Evolutionary conservation across 306 rosid species (phyloP).

Genomic region (Adenanthera pavonina): DNA sequence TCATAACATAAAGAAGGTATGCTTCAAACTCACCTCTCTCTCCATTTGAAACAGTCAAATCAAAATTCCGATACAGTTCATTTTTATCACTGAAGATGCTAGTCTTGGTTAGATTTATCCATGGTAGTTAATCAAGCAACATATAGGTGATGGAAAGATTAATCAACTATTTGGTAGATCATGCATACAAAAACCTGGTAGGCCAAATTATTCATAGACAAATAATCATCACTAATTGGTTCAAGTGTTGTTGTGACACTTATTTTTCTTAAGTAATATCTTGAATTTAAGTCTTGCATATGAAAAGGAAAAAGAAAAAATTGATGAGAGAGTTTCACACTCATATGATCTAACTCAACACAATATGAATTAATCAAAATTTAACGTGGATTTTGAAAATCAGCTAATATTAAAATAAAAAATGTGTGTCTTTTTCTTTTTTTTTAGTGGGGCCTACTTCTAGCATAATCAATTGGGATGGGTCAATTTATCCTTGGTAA

Average conservation of each 20-base stretch:
- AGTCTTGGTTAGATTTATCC: not conserved
- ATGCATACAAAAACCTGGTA: not conserved
- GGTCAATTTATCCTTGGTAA: not conserved
- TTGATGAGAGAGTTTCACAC: too few species aligned
- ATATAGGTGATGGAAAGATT: not conserved
- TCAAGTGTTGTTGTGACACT: too few species aligned
- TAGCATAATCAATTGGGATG: not conserved
- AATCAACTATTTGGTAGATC: not conserved
- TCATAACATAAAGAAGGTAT: slow-evolving; percentile 88
- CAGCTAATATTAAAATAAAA: too few species aligned
- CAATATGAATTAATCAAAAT: too few species aligned
- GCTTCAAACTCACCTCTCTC: slow-evolving; percentile 14
- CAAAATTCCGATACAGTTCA: not conserved
- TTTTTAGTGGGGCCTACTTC: not conserved
- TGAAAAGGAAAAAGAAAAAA: too few species aligned
- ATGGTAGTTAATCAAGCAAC: not conserved
- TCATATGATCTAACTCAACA: too few species aligned
- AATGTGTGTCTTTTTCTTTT: not conserved
- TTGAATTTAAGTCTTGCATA: too few species aligned
- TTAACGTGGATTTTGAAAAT: too few species aligned
- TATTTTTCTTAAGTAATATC: too few species aligned
- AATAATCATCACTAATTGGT: too few species aligned
- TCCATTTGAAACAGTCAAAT: not conserved
- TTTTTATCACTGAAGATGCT: not conserved
- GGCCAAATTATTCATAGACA: not conserved